Base-by-base conservation (phyloP, 768 basidiomycete genomes). In the Mycena haematopus region DNA sequence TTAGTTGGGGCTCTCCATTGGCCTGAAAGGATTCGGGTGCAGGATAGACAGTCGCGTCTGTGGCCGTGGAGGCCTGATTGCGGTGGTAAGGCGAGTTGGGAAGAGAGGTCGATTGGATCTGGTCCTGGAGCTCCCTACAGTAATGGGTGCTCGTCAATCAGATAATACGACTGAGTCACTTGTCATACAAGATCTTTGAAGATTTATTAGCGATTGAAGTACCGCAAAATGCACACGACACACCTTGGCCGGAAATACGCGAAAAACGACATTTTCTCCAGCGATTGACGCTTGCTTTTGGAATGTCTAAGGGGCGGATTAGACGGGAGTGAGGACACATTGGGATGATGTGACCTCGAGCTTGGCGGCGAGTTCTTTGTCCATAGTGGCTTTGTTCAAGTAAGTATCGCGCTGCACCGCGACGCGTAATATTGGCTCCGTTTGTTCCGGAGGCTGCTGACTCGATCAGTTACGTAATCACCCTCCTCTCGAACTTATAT, bases 201-300 rank as follows among this genome's bases (percentile, higher is more conserved):
- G 2, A 22, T 22, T 24, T 24, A 31, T 49, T n/a, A 49, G 46
- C 40, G 21, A 11, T 9, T 3, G n/a, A 2, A 13, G 1, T 19
- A n/a, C 10, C 24, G 7, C 29, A 53, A 35, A n/a, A 25, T 9
- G 36, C 15, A 53, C 17, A 24, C 15, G 47, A 31, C 56, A 51
- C 75, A 88, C 91, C 81, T 93, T 93, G 69, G 74, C 74, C 38
- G 91, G 91, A 72, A 92, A 89, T 52, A 74, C 69, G 24, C 72
- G 76, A 71, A 88, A 92, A 24, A 91, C 77, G 58, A 88, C 81
- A 29, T 89, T 80, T 69, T 91, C 87, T 14, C 87, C 92, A 19
- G 75, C 74, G 29, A 73, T 70, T 2, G 80, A 62, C 6, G 86
- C 77, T 0, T 73, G 69, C 49, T 76, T 75, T 59, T 80, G 80